Base-by-base conservation (phyloP, 306 rosid species). In the Parietaria judaica region DNA sequence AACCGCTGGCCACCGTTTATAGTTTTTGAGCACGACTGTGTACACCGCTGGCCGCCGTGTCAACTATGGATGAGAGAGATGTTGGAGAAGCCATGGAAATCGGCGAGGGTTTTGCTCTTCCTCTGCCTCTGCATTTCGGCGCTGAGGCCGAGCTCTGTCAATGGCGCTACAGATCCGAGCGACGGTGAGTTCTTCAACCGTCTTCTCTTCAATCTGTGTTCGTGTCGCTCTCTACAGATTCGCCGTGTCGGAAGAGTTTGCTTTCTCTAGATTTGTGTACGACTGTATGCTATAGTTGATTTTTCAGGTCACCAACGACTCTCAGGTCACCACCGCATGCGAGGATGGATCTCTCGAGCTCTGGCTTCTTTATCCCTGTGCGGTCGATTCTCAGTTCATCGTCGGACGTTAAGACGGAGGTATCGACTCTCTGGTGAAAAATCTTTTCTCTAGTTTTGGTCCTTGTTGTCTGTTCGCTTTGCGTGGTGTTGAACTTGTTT, bases 121-220 rank as follows among this genome's bases (percentile, higher is more conserved):
- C 70, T 84, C 79, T 69, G 66, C 70, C 68, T 78, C 81, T 88
- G 83, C 88, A 79, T 85, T 86, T 54, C 84, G 66, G 77, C 70
- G 39, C 70, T 70, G 76, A 74, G 66, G 57, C 69, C 77, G 66
- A 59, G 78, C 67, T 64, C 68, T 58, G 64, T 83, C 69, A 63
- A 81, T 73, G 95, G 84, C 36, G 89, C 72, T 56, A 89, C 99
- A 85, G 87, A 89, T 86, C 94, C 88, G 76, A 64, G 50, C 61
- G 97, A 94, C 66, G 95, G 97, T 89, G 36, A 71, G 87, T 82
- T 35, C 67, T 69, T 66, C 31, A 3, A 66, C 66, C 61, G 66
- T 66, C 60, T 16, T 66, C 58, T 52, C 0, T 68, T 65, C 2
- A 37, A 58, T 43, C 39, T 7, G 39, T 43, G 51, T 47, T 7